Percentiles rank a stretch among this genome's conserved stretches.
Evolutionary conservation across 768 basidiomycete species (phyloP).

Genomic region (Lactarius tabidus): DNA sequence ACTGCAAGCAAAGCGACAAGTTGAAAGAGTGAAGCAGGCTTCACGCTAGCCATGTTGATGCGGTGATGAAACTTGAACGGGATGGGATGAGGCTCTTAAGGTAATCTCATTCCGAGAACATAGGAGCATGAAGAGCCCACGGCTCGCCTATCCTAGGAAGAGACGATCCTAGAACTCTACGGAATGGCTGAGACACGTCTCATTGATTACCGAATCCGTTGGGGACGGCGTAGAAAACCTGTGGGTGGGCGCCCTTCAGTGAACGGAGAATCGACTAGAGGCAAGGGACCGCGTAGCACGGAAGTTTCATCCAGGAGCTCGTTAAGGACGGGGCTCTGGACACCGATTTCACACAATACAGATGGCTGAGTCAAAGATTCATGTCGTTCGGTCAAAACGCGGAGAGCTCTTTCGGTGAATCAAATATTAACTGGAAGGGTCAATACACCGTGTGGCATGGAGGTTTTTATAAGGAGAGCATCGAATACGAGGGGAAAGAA

Average conservation of each 20-base stretch:
- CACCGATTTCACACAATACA: no score
- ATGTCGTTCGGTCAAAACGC: neutral
- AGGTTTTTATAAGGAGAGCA: conserved; percentile 15
- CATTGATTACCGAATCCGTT: conserved; percentile 7
- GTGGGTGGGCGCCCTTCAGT: neutral
- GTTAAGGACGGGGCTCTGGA: no score
- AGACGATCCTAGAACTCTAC: conserved; percentile 5
- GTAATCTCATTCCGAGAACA: neutral
- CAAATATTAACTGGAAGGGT: no score
- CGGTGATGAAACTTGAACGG: neutral
- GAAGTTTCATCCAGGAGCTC: no score
- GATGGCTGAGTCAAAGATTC: no score
- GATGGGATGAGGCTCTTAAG: conserved; percentile 7
- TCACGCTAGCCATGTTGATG: conserved; percentile 12
- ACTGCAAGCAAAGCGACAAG: neutral
- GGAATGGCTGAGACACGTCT: conserved; percentile 5
- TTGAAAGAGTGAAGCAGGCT: conserved; percentile 8
- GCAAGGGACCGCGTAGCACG: no score
- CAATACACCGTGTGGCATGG: conserved; percentile 6
- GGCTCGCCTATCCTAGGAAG: conserved; percentile 6
- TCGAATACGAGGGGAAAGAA: neutral
- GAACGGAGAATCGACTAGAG: no score
- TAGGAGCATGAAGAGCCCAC: conserved; percentile 7
- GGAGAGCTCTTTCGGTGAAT: neutral
- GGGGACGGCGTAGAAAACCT: neutral